Base-by-base conservation (phyloP, 306 rosid species). In the Acmispon strigosus region DNA sequence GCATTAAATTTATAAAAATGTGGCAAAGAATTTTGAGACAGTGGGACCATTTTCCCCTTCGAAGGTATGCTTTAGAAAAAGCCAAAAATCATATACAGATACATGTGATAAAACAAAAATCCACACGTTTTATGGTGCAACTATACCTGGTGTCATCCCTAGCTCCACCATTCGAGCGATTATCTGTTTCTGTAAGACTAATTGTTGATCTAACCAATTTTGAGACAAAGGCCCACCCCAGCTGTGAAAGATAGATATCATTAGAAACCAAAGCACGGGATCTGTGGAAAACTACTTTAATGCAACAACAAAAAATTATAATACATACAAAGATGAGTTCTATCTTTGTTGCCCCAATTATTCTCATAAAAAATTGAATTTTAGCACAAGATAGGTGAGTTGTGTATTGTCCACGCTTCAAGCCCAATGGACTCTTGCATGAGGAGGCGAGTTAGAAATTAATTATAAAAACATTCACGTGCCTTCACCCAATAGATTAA, bases 211-310 rank as follows among this genome's bases (percentile, higher is more conserved):
- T 66, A 93, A 81, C 98, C 98, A 93, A 82, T 81, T 87, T 81
- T 90, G 92, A 43, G 97, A 79, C 86, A 93, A 73, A 65, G 98
- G 94, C 48, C 98, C 96, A 51, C 98, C 98, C 98, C 97, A 90
- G 53, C 98, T 93, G 89, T 44, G 53, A 73, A 74, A 55, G 77
- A 76, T 44, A 80, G 19, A 41, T 58, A 66, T 70, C 67, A 77
- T 69, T 29, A 41, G 54, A 70, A 73, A 54, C 45, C 79, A 60
- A 74, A 77, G 24, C 49, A 80, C 43, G 57, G 59, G 63, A 71
- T 43, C 36, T 55, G 24, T 72, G 56, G 55, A 62, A 34, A 69
- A 63, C 36, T 4, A 61, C 37, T 6, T 53, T 52, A 78, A 69
- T 45, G 15, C 45, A 8, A 45, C 15, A 62, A 17, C 22, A 8